Evolutionary conservation across 2,329 filamentous ascomycete genomes (phyloP).

Genomic region (Westerdykella sp.): DNA sequence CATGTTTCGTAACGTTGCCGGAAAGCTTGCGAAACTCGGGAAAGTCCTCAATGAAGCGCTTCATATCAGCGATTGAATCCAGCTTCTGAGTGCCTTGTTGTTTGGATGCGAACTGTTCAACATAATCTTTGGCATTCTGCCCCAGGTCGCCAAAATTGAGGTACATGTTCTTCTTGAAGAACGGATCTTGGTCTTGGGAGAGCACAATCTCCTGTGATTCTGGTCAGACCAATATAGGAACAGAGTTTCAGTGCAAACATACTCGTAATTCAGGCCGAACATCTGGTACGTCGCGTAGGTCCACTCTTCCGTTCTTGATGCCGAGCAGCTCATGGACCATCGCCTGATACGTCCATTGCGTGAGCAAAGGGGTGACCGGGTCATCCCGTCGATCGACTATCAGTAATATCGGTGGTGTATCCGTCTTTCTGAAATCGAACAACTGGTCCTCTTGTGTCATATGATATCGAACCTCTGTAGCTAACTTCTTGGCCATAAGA

Average conservation of each 20-base stretch:
- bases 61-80: slow-evolving; percentile 97
- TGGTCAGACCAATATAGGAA: background rate
- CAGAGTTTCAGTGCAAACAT: background rate
- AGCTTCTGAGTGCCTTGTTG: slow-evolving; percentile 96
- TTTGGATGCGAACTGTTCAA: slow-evolving; percentile 95
- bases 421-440: slow-evolving; percentile 91
- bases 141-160: slow-evolving; percentile 94
- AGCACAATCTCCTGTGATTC: slow-evolving; percentile 73
- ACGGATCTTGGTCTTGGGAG: slow-evolving; percentile 94
- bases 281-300: slow-evolving; percentile 76
- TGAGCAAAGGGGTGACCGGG: slow-evolving; percentile 86
- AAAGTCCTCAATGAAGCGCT: slow-evolving; percentile 97
- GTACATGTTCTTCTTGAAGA: slow-evolving; percentile 99
- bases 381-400: slow-evolving; percentile 90
- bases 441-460: slow-evolving; percentile 94
- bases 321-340: slow-evolving; percentile 97
- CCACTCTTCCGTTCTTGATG: slow-evolving; percentile 90
- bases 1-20: slow-evolving; percentile 97
- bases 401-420: slow-evolving; percentile 88
- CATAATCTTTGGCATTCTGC: slow-evolving; percentile 96
- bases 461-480: slow-evolving; percentile 83
- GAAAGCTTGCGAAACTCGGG: slow-evolving; percentile 96
- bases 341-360: slow-evolving; percentile 99
- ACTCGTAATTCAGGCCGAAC: slow-evolving; percentile 73
- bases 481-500: slow-evolving; percentile 81